These are phyloP conservation scores for Lachancea meyersii DNA, from an alignment of 805 yeast species.

Conservation along the genomic window DNA sequence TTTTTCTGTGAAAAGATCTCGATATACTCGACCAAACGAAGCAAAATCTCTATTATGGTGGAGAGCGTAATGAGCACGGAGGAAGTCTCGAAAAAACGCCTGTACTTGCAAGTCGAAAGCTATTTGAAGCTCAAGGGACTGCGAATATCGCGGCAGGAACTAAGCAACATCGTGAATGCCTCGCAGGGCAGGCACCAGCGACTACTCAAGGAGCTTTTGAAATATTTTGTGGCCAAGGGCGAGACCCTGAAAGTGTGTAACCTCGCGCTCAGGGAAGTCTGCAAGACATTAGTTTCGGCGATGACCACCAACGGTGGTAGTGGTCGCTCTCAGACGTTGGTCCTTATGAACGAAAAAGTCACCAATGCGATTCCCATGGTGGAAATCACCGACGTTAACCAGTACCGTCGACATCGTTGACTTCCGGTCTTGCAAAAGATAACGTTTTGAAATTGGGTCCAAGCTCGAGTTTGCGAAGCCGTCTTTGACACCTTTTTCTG, in stretches of 20 bases:
- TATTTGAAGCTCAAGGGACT: conserved; percentile 45
- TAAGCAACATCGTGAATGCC: conserved; percentile 35
- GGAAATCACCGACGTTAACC: background rate
- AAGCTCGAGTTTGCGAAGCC: no score
- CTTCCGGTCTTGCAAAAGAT: background rate
- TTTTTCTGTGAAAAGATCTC: conserved; percentile 37
- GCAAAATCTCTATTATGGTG: conserved; percentile 41
- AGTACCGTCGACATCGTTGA: background rate
- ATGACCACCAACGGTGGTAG: background rate
- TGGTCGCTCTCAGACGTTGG: background rate
- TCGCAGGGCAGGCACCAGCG: conserved; percentile 35
- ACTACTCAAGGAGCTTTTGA: conserved; percentile 38
- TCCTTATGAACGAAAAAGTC: background rate
- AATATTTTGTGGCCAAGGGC: conserved; percentile 39
- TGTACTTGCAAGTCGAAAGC: conserved; percentile 38
- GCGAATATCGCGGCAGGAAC: conserved; percentile 37
- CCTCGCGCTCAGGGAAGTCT: conserved; percentile 32
- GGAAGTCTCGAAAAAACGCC: conserved; percentile 33
- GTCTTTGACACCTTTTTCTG: no score
- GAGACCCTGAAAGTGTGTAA: conserved; percentile 35
- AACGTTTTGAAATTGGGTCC: no score
- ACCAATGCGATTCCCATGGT: background rate
- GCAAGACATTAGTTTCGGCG: conserved; percentile 20
- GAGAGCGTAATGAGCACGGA: conserved; percentile 34
- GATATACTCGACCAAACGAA: conserved; percentile 32